Conservation (phyloP, 768 basidiomycete species). For the Leccinum broughii region DNA sequence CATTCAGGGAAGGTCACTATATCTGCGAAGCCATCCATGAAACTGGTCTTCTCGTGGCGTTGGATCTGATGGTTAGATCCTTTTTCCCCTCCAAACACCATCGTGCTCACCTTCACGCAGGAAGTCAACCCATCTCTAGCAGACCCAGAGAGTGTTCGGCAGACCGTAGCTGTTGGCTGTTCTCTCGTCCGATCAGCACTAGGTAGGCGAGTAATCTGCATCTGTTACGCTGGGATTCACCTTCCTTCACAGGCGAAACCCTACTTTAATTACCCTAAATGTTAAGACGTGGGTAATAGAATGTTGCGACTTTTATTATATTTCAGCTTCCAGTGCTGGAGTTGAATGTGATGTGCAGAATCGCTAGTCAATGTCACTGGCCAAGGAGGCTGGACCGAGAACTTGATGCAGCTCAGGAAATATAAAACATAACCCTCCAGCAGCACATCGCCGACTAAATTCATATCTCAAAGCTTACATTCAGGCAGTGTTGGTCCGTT, state of each 20-base stretch:
- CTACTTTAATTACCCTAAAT: conserved; percentile 25
- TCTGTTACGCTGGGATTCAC: conserved; percentile 9
- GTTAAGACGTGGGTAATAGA: conserved; percentile 8
- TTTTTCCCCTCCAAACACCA: neutral
- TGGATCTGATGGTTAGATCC: conserved; percentile 86
- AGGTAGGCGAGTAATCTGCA: conserved; percentile 47
- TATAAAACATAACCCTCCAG: too few relatives aligned
- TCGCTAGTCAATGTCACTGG: neutral
- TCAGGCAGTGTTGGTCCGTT: neutral
- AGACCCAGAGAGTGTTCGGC: conserved; percentile 69
- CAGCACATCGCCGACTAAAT: too few relatives aligned
- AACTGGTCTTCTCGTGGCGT: conserved; percentile 86
- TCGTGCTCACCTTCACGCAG: conserved; percentile 39
- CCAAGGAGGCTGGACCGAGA: too few relatives aligned
- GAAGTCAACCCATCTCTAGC: conserved; percentile 96
- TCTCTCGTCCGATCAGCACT: conserved; percentile 81
- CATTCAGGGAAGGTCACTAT: conserved; percentile 98
- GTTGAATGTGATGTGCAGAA: neutral
- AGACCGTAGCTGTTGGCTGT: conserved; percentile 91
- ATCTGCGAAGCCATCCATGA: conserved; percentile 92
- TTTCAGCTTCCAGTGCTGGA: neutral
- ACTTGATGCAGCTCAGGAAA: too few relatives aligned
- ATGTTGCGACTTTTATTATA: neutral
- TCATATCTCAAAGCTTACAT: neutral
- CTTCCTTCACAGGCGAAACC: conserved; percentile 31